phyloP scores from a whole-genome alignment of 768 basidiomycete genomes.

The Podaxis carcinomalis region DNA sequence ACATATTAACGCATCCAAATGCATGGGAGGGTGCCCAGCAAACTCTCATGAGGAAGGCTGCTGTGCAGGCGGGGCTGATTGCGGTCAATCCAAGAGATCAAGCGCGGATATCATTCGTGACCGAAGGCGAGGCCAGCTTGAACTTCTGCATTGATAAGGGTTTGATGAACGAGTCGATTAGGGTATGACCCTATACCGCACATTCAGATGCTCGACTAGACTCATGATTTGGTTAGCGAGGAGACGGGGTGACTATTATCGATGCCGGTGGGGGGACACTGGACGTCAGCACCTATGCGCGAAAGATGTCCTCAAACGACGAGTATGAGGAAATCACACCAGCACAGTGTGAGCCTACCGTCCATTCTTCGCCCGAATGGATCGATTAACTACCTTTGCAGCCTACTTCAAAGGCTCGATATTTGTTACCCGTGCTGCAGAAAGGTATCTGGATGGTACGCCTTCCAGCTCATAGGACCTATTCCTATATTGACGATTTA shows the following conservation, averaged over 20 bases:
- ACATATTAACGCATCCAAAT: constrained; percentile 55
- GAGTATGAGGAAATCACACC: constrained; percentile 38
- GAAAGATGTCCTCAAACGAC: constrained; percentile 18
- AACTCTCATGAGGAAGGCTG: constrained; percentile 45
- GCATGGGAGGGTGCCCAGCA: constrained; percentile 61
- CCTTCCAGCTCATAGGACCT: not conserved
- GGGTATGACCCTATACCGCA: constrained; percentile 14
- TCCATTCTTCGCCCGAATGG: not conserved
- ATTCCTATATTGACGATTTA: not conserved
- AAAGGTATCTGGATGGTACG: constrained; percentile 29
- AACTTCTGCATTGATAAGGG: constrained; percentile 48
- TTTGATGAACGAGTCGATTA: constrained; percentile 29
- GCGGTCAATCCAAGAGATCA: constrained; percentile 29
- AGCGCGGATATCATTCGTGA: constrained; percentile 44
- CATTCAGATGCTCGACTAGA: not conserved
- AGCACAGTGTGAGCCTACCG: constrained; percentile 25
- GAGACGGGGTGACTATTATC: constrained; percentile 45
- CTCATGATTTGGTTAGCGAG: constrained; percentile 22
- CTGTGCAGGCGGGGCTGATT: constrained; percentile 45
- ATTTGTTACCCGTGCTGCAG: constrained; percentile 36
- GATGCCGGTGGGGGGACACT: constrained; percentile 62
- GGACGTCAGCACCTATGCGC: constrained; percentile 49
- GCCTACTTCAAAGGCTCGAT: constrained; percentile 42
- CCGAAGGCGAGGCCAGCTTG: constrained; percentile 57
- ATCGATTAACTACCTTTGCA: constrained; percentile 12